Evolutionary conservation across 1,284 basidiomycete species (phyloP).

Genomic region (Lentinula novae-zelandiae): DNA sequence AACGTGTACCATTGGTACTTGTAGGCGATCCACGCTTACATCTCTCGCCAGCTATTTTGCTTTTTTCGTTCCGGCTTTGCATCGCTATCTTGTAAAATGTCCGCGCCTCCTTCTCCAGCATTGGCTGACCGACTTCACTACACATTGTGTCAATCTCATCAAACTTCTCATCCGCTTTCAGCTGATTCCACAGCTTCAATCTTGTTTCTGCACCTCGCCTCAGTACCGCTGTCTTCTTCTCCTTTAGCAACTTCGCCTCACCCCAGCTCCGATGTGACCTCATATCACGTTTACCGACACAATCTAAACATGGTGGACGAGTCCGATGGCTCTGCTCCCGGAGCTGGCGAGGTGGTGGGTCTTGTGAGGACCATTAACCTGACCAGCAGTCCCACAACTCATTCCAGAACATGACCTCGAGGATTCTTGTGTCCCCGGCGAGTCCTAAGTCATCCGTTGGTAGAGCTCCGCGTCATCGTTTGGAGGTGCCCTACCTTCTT

Average conservation of each 20-base stretch:
- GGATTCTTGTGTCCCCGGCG: conserved; percentile 1
- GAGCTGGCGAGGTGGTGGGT: conserved; percentile 9
- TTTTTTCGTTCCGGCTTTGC: conserved; percentile 7
- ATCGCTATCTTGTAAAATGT: conserved; percentile 14
- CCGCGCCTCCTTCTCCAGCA: conserved; percentile 4
- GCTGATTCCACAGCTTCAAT: conserved; percentile 14
- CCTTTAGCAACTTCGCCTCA: background rate
- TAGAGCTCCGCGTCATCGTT: background rate
- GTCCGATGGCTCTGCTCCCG: background rate
- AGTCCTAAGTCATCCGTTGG: background rate
- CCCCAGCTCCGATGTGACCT: background rate
- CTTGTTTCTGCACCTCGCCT: conserved; percentile 12
- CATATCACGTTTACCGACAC: conserved; percentile 1
- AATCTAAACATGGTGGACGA: background rate
- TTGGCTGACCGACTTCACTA: background rate
- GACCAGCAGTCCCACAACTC: conserved; percentile 11
- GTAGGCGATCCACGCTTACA: background rate
- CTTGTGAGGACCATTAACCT: conserved; percentile 11
- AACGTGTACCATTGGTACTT: conserved; percentile 7
- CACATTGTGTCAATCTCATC: conserved; percentile 9
- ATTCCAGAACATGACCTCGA: conserved; percentile 7
- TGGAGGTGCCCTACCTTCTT: conserved; percentile 11
- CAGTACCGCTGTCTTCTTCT: conserved; percentile 10
- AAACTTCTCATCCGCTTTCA: conserved; percentile 6
- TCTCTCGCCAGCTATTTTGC: conserved; percentile 6